phyloP scores from a whole-genome alignment of 139 green algal species.

The Microglena sp. region DNA sequence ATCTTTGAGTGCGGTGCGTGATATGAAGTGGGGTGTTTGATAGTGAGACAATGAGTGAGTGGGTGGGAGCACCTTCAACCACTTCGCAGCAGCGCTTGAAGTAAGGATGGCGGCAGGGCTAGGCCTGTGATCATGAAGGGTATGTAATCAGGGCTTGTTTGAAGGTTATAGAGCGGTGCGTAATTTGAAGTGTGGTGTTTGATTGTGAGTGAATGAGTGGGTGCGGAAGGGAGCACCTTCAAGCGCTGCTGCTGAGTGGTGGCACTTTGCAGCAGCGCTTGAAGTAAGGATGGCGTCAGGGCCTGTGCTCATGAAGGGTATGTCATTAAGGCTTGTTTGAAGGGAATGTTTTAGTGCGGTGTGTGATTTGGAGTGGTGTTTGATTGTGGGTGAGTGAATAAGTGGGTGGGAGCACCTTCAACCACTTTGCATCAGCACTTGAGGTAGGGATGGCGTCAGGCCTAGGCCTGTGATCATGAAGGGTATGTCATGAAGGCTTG shows the following conservation, averaged over 20 bases:
- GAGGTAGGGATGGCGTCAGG: conserved; percentile 33
- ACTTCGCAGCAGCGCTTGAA: conserved; percentile 4
- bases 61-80: conserved; percentile 15
- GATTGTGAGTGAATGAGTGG: not conserved
- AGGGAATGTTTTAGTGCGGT: not conserved
- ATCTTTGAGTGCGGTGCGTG: not conserved
- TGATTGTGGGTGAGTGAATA: not conserved
- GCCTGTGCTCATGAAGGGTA: conserved; percentile 5
- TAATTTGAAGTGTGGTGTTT: not conserved
- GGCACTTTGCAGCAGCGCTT: conserved; percentile 8
- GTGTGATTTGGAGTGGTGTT: not conserved
- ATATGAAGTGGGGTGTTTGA: not conserved
- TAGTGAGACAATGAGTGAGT: not conserved
- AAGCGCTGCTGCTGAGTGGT: too few species aligned
- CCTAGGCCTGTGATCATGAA: conserved; percentile 22
- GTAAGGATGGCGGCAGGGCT: conserved; percentile 6
- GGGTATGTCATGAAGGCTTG: too few species aligned
- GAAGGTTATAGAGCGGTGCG: not conserved
- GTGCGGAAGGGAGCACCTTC: too few species aligned
- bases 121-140: conserved; percentile 4
- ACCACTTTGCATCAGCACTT: conserved; percentile 17
- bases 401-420: conserved; percentile 16
- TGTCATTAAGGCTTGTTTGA: too few species aligned
- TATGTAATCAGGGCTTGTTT: too few species aligned
- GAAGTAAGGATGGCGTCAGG: conserved; percentile 4